Evolutionary conservation across 805 yeast species (phyloP).

Genomic region (Hanseniaspora valbyensis): DNA sequence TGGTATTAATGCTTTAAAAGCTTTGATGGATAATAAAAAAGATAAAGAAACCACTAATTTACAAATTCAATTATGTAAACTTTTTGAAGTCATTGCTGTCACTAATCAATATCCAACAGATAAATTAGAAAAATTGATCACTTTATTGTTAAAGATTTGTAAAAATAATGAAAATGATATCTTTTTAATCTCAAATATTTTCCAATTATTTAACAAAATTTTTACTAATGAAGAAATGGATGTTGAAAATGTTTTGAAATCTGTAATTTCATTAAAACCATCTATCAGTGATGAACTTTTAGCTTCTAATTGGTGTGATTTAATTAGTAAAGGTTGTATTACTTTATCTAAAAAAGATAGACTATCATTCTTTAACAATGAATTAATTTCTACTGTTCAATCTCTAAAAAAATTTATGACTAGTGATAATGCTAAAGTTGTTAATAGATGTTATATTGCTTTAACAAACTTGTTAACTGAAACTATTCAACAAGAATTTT

Average conservation of each 20-base stretch:
- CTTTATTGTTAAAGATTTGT: constrained; percentile 59
- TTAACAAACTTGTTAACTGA: constrained; percentile 40
- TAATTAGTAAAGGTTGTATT: constrained; percentile 68
- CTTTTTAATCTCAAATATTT: constrained; percentile 73
- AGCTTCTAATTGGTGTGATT: constrained; percentile 92
- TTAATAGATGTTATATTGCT: constrained; percentile 69
- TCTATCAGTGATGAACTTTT: constrained; percentile 70
- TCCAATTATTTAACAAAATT: constrained; percentile 71
- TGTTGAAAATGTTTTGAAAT: constrained; percentile 54
- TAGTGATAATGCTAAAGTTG: constrained; percentile 54
- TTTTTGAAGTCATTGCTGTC: constrained; percentile 57
- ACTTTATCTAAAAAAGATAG: constrained; percentile 44
- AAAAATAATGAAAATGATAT: constrained; percentile 35
- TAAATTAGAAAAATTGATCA: constrained; percentile 63
- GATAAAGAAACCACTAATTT: constrained; percentile 42
- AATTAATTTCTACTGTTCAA: constrained; percentile 3
- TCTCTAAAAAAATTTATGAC: constrained; percentile 52
- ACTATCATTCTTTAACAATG: constrained; percentile 42
- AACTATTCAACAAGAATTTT: constrained; percentile 47
- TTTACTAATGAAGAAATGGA: constrained; percentile 33
- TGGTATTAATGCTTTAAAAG: constrained; percentile 45
- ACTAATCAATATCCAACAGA: constrained; percentile 75
- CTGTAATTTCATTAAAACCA: constrained; percentile 72
- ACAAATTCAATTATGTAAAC: constrained; percentile 66
- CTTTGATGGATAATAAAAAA: constrained; percentile 33